These are phyloP conservation scores for Nowakowskiella sp. DNA, from an alignment of 192 early-diverging fungal species.

Conservation along the genomic window DNA sequence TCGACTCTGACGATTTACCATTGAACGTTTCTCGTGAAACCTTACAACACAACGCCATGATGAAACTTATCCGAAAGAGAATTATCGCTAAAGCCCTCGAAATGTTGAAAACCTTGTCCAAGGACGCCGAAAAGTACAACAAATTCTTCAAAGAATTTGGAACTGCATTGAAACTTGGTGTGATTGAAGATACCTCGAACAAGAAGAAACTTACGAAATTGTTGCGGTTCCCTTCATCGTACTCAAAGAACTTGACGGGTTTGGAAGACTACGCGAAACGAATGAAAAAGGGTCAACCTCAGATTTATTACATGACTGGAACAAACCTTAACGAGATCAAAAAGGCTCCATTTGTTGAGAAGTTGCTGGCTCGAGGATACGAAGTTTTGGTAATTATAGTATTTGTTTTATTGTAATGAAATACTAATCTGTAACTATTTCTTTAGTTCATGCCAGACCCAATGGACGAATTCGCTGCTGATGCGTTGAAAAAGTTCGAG, in stretches of 20 bases:
- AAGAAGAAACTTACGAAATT: conserved; percentile 71
- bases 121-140: conserved; percentile 34
- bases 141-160: conserved; percentile 70
- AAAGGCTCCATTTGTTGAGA: conserved; percentile 87
- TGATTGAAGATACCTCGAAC: conserved; percentile 65
- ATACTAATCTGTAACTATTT: conserved; percentile 72
- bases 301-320: conserved; percentile 84
- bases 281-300: conserved; percentile 86
- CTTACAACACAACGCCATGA: conserved; percentile 74
- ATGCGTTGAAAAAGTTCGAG: conserved; percentile 44
- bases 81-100: conserved; percentile 86
- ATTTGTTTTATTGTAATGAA: conserved; percentile 49
- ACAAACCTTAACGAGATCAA: conserved; percentile 54
- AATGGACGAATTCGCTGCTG: conserved; percentile 45
- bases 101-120: conserved; percentile 63
- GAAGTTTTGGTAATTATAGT: conserved; percentile 68
- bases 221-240: conserved; percentile 71
- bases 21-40: conserved; percentile 97
- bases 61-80: conserved; percentile 79
- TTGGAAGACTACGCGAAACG: conserved; percentile 72
- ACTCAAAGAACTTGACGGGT: conserved; percentile 36
- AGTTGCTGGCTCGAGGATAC: conserved; percentile 75
- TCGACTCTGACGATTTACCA: conserved; percentile 96
- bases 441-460: conserved; percentile 60
- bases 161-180: conserved; percentile 75